These are phyloP conservation scores for Penicillium sp. DNA, from an alignment of 2,329 filamentous ascomycete species.

Conservation along the genomic window DNA sequence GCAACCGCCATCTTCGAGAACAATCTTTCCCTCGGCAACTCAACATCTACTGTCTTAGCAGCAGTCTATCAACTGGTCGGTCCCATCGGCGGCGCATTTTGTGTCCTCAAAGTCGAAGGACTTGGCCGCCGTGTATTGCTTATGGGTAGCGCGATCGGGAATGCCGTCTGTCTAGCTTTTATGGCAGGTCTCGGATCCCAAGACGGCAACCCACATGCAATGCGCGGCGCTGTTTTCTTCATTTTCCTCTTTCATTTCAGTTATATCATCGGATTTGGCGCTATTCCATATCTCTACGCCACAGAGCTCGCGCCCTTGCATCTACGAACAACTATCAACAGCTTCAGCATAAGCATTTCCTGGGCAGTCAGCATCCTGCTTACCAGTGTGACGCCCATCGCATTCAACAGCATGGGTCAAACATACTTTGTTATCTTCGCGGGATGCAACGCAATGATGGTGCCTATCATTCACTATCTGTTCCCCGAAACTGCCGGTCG, in stretches of 20 bases:
- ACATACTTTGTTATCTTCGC: constrained; percentile 23
- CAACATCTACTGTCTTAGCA: constrained; percentile 21
- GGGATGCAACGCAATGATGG: constrained; percentile 19
- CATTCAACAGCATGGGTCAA: constrained; percentile 22
- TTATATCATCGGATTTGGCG: constrained; percentile 25
- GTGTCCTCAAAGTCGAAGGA: constrained; percentile 20
- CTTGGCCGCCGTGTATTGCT: constrained; percentile 21
- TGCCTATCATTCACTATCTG: constrained; percentile 19
- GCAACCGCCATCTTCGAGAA: constrained; percentile 23
- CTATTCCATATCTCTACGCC: constrained; percentile 26
- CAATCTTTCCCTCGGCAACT: constrained; percentile 18
- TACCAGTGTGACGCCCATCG: constrained; percentile 23
- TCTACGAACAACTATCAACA: constrained; percentile 25
- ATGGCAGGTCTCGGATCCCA: constrained; percentile 22
- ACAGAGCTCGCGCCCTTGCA: constrained; percentile 23
- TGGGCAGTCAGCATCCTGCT: constrained; percentile 24
- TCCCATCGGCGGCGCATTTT: constrained; percentile 19
- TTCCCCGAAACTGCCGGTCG: constrained; percentile 26
- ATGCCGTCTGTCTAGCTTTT: constrained; percentile 17
- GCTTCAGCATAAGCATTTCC: constrained; percentile 24
- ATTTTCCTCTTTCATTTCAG: constrained; percentile 26
- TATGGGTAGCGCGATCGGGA: constrained; percentile 20
- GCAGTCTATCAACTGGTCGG: constrained; percentile 23
- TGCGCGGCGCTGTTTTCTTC: constrained; percentile 23
- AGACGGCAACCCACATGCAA: constrained; percentile 11